These are phyloP conservation scores for Phialophora tarda DNA, from an alignment of 2,329 filamentous ascomycete genomes.

Conservation along the genomic window DNA sequence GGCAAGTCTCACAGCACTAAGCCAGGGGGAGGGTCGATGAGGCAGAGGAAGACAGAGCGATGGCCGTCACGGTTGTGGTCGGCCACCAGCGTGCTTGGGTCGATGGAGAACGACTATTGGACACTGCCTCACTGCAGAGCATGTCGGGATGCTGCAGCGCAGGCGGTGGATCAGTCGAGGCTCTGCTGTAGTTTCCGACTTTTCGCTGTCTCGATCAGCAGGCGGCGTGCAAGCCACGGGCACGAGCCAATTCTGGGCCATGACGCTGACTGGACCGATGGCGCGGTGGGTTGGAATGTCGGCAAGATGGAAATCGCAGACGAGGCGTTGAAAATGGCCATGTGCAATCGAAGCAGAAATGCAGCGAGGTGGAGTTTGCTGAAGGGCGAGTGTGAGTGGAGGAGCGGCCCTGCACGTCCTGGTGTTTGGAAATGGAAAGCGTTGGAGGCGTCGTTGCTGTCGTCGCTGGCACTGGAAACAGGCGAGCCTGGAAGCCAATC, in stretches of 20 bases:
- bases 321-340: slow-evolving; percentile 23
- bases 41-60: slow-evolving; percentile 25
- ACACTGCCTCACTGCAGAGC: slow-evolving; percentile 20
- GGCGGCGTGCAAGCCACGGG: slow-evolving; percentile 33
- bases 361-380: slow-evolving; percentile 3
- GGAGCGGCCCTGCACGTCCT: not conserved
- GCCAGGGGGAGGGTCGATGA: slow-evolving; percentile 23
- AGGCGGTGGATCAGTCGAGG: slow-evolving; percentile 36
- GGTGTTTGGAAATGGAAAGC: slow-evolving; percentile 15
- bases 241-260: slow-evolving; percentile 13
- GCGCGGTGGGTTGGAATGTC: slow-evolving; percentile 1
- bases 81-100: slow-evolving; percentile 31
- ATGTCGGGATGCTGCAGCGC: slow-evolving; percentile 30
- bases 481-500: slow-evolving; percentile 18
- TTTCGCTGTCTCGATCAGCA: slow-evolving; percentile 31
- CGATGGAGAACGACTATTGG: slow-evolving; percentile 31
- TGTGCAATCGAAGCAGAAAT: slow-evolving; percentile 12
- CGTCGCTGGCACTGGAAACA: slow-evolving; percentile 10
- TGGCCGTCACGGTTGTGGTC: slow-evolving; percentile 30
- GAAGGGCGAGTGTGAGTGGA: slow-evolving; percentile 16
- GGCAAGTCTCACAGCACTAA: slow-evolving; percentile 30
- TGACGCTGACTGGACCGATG: slow-evolving; percentile 12
- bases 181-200: slow-evolving; percentile 30
- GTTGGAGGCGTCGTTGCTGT: slow-evolving; percentile 9
- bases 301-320: slow-evolving; percentile 23